Base-by-base conservation (phyloP, 768 basidiomycete genomes). In the Lactifluus hygrophoroides region DNA sequence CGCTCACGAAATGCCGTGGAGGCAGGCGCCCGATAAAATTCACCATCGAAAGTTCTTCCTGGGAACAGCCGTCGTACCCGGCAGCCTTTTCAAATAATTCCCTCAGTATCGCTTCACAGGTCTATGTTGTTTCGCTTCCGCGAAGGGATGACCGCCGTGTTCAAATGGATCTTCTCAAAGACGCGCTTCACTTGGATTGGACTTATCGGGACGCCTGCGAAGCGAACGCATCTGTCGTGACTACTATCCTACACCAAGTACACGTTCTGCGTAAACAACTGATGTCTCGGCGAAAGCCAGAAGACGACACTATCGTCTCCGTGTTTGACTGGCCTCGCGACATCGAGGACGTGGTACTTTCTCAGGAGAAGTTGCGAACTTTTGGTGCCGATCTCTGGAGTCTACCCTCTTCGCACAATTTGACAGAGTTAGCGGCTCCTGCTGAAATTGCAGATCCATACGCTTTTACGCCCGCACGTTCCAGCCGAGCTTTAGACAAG, bases 101-200 rank as follows among this genome's bases (percentile, higher is more conserved):
- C 17, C 70, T 81, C 6, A 75, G 74, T 32, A 64, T 78, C 30
- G 71, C 76, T 16, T 70, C 73, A 5, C 64, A 72, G 9, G 74
- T 81, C 51, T 83, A 79, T 61, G 80, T 88, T 1, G 65, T 89
- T 42, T 84, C 84, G 25, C 80, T 88, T 28, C 77, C 80, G 9
- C 70, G 66, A 27, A 78, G 87, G 30, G 64, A 64, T 17, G 85
- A 85, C 60, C 74, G 87, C 25, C 78, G 80, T 14, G 60, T 66
- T 19, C 73, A 80, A 47, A 87, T 88, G 84, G 81, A 84, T 51
- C 63, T 59, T 17, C 65, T 89, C 23, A 75, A 80, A 23, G 67
- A 65, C 11, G 65, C 67, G 8, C 76, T 86, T 19, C 71, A 68
- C 21, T 66, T 85, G 11, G 65, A 71, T 10, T 87, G 83, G 82